phyloP scores from a whole-genome alignment of 805 yeast genomes.

The Kluyveromyces lactis region DNA sequence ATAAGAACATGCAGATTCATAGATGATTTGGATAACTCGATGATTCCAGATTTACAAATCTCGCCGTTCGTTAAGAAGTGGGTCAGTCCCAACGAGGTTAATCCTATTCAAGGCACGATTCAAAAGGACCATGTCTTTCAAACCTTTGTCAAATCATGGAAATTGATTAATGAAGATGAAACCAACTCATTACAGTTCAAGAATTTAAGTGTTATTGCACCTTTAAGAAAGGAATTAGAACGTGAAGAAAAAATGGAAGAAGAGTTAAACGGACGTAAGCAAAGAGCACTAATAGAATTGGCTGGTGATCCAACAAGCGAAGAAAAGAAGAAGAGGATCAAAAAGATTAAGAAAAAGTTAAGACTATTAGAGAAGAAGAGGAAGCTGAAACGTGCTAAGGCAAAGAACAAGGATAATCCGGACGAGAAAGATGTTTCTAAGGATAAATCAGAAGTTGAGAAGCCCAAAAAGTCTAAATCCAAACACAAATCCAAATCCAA shows the following conservation, averaged over 20 bases:
- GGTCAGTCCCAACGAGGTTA: conserved; percentile 8
- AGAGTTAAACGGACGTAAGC: conserved; percentile 15
- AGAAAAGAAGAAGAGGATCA: conserved; percentile 11
- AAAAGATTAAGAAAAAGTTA: conserved; percentile 16
- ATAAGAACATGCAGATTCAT: conserved; percentile 26
- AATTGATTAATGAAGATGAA: conserved; percentile 14
- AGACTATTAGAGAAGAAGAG: conserved; percentile 7
- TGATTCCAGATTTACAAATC: conserved; percentile 12
- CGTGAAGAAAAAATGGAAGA: conserved; percentile 15
- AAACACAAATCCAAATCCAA: neutral
- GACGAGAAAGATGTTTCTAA: neutral
- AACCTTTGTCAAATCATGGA: conserved; percentile 25
- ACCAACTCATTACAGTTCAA: conserved; percentile 16
- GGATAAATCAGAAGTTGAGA: conserved; percentile 2
- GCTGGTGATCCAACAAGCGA: conserved; percentile 14
- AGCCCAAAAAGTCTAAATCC: conserved; percentile 1
- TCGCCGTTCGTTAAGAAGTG: conserved; percentile 19
- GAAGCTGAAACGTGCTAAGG: conserved; percentile 3
- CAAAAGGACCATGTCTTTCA: conserved; percentile 24
- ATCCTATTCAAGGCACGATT: conserved; percentile 26
- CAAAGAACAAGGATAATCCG: conserved; percentile 1
- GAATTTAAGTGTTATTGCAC: conserved; percentile 22
- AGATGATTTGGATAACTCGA: conserved; percentile 23
- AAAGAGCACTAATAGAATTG: conserved; percentile 19
- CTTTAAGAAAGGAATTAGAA: conserved; percentile 21